Conservation (phyloP, 75 land plant species). For the Gnetum montanum region DNA sequence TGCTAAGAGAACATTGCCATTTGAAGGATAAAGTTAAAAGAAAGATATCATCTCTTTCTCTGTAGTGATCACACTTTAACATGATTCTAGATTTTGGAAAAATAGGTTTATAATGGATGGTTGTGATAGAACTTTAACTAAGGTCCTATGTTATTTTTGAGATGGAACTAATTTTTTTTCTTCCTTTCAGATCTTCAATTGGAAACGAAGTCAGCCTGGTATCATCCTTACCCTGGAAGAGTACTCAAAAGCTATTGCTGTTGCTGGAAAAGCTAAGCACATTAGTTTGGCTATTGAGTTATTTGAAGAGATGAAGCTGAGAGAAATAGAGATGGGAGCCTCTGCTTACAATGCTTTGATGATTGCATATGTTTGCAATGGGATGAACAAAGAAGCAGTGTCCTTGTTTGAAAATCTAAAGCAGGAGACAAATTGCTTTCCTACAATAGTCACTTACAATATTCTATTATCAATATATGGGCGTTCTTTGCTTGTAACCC, state of each 20-base stretch:
- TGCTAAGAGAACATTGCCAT: neutral
- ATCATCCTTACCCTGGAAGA: slow-evolving; percentile 31
- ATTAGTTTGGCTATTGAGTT: slow-evolving; percentile 31
- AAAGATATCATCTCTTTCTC: neutral
- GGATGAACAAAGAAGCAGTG: slow-evolving; percentile 26
- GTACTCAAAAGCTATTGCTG: slow-evolving; percentile 55
- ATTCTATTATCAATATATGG: slow-evolving; percentile 59
- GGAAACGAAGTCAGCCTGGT: slow-evolving; percentile 40
- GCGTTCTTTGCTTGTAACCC: slow-evolving; percentile 41
- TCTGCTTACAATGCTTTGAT: slow-evolving; percentile 61
- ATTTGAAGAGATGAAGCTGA: slow-evolving; percentile 33
- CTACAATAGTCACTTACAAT: slow-evolving; percentile 67
- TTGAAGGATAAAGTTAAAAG: neutral
- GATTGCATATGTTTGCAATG: slow-evolving; percentile 50
- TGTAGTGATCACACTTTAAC: neutral
- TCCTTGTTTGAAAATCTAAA: slow-evolving; percentile 40
- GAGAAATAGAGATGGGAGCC: slow-evolving; percentile 15
- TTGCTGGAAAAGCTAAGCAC: slow-evolving; percentile 51
- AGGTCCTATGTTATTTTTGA: no score
- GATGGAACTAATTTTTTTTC: no score
- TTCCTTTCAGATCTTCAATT: slow-evolving; percentile 49
- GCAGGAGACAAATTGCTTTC: slow-evolving; percentile 27
- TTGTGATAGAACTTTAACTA: no score
- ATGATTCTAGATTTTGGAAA: neutral
- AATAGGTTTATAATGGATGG: neutral